A percentile compares a stretch with the other conserved stretches of the same genome.
Conservation (phyloP, 192 early-diverging fungal species). For the Allomyces macrogynus region DNA sequence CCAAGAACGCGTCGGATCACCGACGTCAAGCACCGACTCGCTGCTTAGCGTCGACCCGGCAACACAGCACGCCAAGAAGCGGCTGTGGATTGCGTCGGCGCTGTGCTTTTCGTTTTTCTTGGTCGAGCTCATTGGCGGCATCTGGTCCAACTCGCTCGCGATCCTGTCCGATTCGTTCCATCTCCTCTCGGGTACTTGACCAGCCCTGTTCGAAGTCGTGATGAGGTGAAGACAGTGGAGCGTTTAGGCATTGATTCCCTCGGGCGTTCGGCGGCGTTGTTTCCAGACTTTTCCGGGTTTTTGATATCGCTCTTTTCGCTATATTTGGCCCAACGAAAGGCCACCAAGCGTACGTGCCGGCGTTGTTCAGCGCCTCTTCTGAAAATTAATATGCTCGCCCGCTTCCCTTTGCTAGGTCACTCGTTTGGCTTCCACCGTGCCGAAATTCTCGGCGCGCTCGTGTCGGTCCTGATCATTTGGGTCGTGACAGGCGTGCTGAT, state of each 20-base stretch:
- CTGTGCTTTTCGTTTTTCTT: conserved; percentile 40
- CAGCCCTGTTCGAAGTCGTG: not conserved
- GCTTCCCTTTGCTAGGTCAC: conserved; percentile 12
- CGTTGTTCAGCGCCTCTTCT: not conserved
- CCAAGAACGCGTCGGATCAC: no score
- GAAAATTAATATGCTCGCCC: not conserved
- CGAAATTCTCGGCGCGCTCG: conserved; percentile 56
- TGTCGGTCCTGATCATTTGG: conserved; percentile 65
- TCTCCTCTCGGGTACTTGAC: conserved; percentile 32
- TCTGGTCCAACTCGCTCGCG: conserved; percentile 41
- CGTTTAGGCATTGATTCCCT: not conserved
- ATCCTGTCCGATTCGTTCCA: conserved; percentile 61
- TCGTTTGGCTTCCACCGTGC: conserved; percentile 58
- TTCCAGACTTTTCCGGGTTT: conserved; percentile 47
- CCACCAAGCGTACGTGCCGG: conserved; percentile 28
- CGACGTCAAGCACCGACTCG: no score
- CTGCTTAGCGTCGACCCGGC: no score
- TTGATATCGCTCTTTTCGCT: conserved; percentile 44
- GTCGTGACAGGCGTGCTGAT: conserved; percentile 43
- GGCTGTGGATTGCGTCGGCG: conserved; percentile 27
- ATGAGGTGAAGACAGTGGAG: not conserved
- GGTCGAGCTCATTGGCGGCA: conserved; percentile 39
- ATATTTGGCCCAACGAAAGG: conserved; percentile 34
- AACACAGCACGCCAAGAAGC: no score
- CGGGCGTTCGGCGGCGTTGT: not conserved